Evolutionary conservation across 345 rosid genomes (phyloP), one percentile per base, ranked within the genome.

Genomic region (Linum tenue): DNA sequence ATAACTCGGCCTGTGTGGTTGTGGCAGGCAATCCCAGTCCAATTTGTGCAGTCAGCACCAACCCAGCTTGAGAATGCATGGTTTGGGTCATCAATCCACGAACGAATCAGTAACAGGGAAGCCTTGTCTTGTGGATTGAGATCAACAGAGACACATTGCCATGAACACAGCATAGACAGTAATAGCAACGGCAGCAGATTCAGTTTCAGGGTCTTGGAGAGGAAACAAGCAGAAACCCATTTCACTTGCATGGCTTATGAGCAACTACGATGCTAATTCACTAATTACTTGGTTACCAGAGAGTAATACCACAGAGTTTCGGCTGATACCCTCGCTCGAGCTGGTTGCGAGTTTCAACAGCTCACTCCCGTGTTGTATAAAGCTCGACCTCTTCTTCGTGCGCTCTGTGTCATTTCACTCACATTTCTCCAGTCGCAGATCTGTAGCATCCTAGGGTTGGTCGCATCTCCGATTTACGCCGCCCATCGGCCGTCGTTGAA

Each of bases 21-120:
- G 2, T 82, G 79, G 60, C 97, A 92, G 70, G 78, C 6, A 64
- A 89, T 22, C 48, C 98, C 92, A 3, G 88, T 80, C 98, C 97
- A 92, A 76, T 70, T 79, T 11, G 82, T 72, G 79, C 94, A 92
- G n/a, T 78, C 66, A 16, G 91, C 80, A 65, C 87, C 92, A 55
- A 68, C 63, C 98, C 96, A 89, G 57, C 85, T 59, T 14, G 81
- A 73, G 63, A 87, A 73, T 62, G 70, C 84, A 66, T 64, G 86
- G 76, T 63, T 75, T 0, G 82, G 86, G 82, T 86, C 91, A 57
- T 72, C 86, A 67, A 87, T 64, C 51, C 72, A 69, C 9, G 83
- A 81, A 63, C 76, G 80, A 72, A 92, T 81, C 53, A 78, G 66
- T 63, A 83, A 62, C 40, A 92, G 76, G 0, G 94, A 77, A 14